A percentile compares a stretch with the other conserved stretches of the same genome.
Evolutionary conservation across 2,329 filamentous ascomycete species (phyloP).

Genomic region (Fusarium heterosporum): DNA sequence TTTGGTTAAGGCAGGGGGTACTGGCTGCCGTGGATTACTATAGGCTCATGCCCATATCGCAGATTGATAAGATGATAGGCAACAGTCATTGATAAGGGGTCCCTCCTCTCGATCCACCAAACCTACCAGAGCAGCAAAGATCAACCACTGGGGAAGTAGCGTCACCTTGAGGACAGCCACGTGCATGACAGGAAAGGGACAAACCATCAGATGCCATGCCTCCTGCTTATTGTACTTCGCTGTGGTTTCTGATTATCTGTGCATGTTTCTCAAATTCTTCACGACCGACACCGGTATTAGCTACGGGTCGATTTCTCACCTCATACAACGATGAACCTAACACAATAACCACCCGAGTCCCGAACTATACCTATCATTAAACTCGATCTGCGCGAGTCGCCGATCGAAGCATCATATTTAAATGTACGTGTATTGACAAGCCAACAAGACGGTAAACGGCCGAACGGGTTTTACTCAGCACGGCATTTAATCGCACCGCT

Average conservation of each 20-base stretch:
- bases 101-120: constrained; percentile 6
- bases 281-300: background rate
- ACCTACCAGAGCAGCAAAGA: constrained; percentile 19
- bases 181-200: constrained; percentile 14
- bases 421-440: background rate
- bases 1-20: background rate
- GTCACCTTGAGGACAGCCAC: constrained; percentile 1
- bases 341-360: background rate
- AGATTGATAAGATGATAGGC: constrained; percentile 31
- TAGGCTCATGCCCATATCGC: background rate
- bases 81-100: constrained; percentile 7
- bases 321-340: background rate
- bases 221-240: background rate
- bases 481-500: constrained; percentile 41
- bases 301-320: background rate
- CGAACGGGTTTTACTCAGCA: constrained; percentile 31
- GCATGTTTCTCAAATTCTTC: background rate
- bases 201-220: background rate
- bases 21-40: background rate
- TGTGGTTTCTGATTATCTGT: background rate
- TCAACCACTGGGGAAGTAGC: constrained; percentile 12
- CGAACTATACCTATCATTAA: background rate
- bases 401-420: constrained; percentile 26
- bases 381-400: constrained; percentile 23
- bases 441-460: constrained; percentile 14